Evolutionary conservation across 2,329 filamentous ascomycete genomes (phyloP), one percentile per base, ranked within the genome.

Genomic region (Colletotrichum spinosum): DNA sequence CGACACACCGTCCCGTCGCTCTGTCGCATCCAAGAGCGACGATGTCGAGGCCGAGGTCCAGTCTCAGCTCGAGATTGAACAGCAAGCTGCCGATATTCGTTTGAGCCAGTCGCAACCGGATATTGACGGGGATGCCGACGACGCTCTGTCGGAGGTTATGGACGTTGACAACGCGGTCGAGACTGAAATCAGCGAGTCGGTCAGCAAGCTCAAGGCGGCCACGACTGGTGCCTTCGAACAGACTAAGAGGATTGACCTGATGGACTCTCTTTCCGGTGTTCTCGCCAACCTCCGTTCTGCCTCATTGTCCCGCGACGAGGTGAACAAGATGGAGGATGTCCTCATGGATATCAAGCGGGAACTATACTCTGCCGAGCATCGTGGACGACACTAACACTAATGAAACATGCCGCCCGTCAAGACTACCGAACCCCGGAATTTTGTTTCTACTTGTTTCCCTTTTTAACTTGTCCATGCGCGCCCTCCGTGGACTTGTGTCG

Each of bases 311-410:
- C 83, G 87, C 10, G 82, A 86, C 10, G 88, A 92, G 67, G 86
- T 93, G 57, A 84, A 89, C 65, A 84, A 90, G 73, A 84, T 96
- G 69, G 92, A 96, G 72, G 90, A 94, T 73, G 80, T 93, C 71
- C 83, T 96, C 73, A 92, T 94, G 80, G 91, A 95, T 75, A 87
- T 95, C 69, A 90, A 92, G 75, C 84, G 86, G 68, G 88, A 91
- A 75, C 83, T 94, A 55, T 92, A 91, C 74, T 87, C 90, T 60
- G 92, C 92, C 13, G 89, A 89, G 71, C 81, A 81, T 71, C 84
- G 91, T 67, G 84, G 86, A 42, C 76, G 84, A 65, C 68, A 79
- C 51, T 71, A 77, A 69, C 68, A 79, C 50, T 71, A 77, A 69
- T 1, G 6, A 8, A 13, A 33, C 25, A 50, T 13, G 25, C 8